Evolutionary conservation across 2,329 filamentous ascomycete species (phyloP), one percentile per base, ranked within the genome.

Genomic region (Coniochaeta sp.): DNA sequence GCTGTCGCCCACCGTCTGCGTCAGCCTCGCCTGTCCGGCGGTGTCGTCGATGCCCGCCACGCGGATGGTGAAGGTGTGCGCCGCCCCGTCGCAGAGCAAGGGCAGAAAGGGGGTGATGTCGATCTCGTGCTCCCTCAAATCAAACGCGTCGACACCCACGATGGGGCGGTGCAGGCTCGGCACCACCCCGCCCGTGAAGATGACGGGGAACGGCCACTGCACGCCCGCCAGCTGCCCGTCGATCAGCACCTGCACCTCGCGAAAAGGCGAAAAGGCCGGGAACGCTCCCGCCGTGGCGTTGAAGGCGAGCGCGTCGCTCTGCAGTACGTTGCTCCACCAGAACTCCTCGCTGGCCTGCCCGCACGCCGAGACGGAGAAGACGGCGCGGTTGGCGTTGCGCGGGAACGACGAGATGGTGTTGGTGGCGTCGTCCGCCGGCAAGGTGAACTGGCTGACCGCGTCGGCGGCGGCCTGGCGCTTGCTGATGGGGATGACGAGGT

Each of bases 171-270:
- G 91, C 42, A 95, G 80, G 1, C 85, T 85, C 4, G 90, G 90
- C 1, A 89, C 87, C 6, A 96, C 79, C 1, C 90, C 90, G 2
- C 91, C 91, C 0, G 91, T 93, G 66, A 93, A 93, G 56, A 96
- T 87, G 19, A 91, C 81, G 0, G 90, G 90, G 66, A 90, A 93
- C 1, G 91, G 91, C 89, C 89, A 95, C 34, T 85, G 82, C 1
- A 92, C 85, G 2, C 90, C 91, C 1, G 89, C 89, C 24, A 93
- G 73, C 19, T 81, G 74, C 1, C 83, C 89, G 68, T 96, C 90
- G 58, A 96, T 89, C 50, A 83, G 77, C 0, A 95, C 76, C 66
- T 93, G 89, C 1, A 95, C 80, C 74, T 96, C 91, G 24, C 91
- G 85, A 70, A 90, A 93, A 0, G 89, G 85, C 5, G 88, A 88